Percentiles rank a stretch among this genome's conserved stretches.
phyloP scores from a whole-genome alignment of 2,329 filamentous ascomycete genomes.

The Dactylella cylindrospora region DNA sequence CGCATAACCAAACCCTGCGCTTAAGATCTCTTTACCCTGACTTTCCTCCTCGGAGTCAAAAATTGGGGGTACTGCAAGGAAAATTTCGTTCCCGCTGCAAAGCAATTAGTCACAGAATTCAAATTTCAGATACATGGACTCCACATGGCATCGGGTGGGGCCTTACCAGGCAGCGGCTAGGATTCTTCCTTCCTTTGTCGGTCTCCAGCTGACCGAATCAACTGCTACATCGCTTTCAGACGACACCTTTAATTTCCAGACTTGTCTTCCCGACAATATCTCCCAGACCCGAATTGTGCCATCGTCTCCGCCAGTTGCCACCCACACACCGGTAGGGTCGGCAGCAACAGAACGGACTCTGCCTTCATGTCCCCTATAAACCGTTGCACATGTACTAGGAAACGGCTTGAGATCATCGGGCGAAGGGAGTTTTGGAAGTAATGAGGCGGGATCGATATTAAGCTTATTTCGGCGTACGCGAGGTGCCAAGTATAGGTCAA shows the following conservation, averaged over 20 bases:
- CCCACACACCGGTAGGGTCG: slow-evolving; percentile 79
- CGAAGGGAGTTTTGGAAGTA: slow-evolving; percentile 88
- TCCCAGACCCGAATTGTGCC: slow-evolving; percentile 91
- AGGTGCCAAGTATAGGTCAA: slow-evolving; percentile 93
- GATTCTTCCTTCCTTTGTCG: slow-evolving; percentile 75
- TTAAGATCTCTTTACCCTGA: slow-evolving; percentile 72
- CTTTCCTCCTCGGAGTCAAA: slow-evolving; percentile 72
- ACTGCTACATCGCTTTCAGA: slow-evolving; percentile 76
- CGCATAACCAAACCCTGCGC: slow-evolving; percentile 93
- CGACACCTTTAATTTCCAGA: slow-evolving; percentile 75
- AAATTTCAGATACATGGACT: neutral
- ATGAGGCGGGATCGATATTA: slow-evolving; percentile 91
- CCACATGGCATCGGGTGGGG: slow-evolving; percentile 15
- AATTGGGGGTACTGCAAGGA: slow-evolving; percentile 75
- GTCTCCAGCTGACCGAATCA: slow-evolving; percentile 85
- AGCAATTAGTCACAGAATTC: slow-evolving; percentile 33
- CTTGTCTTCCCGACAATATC: slow-evolving; percentile 77
- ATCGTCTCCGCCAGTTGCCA: slow-evolving; percentile 92
- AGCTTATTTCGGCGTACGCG: slow-evolving; percentile 88
- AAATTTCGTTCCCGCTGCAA: slow-evolving; percentile 71
- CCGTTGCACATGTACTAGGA: slow-evolving; percentile 81
- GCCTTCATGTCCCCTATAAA: slow-evolving; percentile 85
- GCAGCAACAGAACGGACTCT: slow-evolving; percentile 81
- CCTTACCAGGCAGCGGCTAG: slow-evolving; percentile 70
- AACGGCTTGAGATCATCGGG: slow-evolving; percentile 94